phyloP scores from a whole-genome alignment of 192 early-diverging fungal species.

The Pilaira anomala region DNA sequence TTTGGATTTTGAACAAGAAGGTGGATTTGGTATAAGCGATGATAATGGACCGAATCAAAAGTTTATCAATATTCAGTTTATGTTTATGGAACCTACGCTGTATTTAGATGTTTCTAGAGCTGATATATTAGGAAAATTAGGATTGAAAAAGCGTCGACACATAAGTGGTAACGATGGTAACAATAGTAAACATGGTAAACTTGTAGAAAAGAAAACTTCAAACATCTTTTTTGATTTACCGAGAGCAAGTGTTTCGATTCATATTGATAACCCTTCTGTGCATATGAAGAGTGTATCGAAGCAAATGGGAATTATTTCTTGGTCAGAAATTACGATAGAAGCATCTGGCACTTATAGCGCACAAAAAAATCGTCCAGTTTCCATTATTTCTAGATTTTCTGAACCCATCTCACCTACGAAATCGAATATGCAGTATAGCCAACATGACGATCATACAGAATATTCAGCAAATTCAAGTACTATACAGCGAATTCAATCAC shows the following conservation, averaged over 20 bases:
- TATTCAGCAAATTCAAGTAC: background rate
- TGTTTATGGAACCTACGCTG: background rate
- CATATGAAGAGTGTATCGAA: background rate
- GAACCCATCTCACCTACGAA: background rate
- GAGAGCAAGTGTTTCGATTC: background rate
- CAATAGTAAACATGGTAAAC: no score
- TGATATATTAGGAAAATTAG: no score
- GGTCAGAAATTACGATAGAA: background rate
- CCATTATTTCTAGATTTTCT: constrained; percentile 1
- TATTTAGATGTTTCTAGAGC: background rate
- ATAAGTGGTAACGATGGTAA: no score
- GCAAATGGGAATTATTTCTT: background rate
- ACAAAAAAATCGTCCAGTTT: constrained; percentile 2
- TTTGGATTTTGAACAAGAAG: background rate
- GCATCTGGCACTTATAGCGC: constrained; percentile 1
- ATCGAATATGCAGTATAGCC: background rate
- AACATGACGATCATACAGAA: background rate
- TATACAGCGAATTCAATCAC: background rate
- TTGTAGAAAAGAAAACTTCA: no score
- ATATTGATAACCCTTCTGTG: background rate
- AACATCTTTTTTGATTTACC: background rate
- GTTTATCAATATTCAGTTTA: background rate
- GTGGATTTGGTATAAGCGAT: background rate
- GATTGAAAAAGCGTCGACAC: no score
- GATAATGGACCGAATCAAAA: constrained; percentile 1